These are phyloP conservation scores for Mycena amicta DNA, from an alignment of 768 basidiomycete genomes.

Conservation along the genomic window DNA sequence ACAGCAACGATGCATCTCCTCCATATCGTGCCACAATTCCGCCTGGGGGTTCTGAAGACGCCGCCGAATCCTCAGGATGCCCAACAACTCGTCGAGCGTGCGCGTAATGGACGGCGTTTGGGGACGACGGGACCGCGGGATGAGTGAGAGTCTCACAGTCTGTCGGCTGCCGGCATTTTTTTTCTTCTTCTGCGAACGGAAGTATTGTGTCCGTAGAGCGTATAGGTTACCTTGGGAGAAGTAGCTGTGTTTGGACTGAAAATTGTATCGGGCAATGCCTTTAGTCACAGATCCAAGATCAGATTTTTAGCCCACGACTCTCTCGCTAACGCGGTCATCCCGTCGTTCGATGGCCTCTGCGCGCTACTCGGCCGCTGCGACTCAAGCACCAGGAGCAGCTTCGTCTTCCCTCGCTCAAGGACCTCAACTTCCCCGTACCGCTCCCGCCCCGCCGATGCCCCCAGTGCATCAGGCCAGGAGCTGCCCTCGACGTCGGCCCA, in stretches of 20 bases:
- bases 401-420: constrained; percentile 73
- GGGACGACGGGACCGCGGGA: too few relatives aligned
- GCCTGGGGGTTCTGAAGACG: background rate
- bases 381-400: constrained; percentile 41
- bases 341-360: constrained; percentile 17
- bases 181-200: too few relatives aligned
- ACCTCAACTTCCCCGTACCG: constrained; percentile 64
- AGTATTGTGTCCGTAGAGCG: background rate
- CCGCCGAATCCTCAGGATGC: too few relatives aligned
- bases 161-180: too few relatives aligned
- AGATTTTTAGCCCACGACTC: too few relatives aligned
- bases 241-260: background rate
- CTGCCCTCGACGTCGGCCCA: constrained; percentile 28
- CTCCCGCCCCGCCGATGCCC: constrained; percentile 32
- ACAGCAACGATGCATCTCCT: background rate
- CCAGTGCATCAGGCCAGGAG: constrained; percentile 28
- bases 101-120: background rate
- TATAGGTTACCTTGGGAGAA: too few relatives aligned
- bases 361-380: constrained; percentile 13
- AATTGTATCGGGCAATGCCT: too few relatives aligned
- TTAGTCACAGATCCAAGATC: too few relatives aligned
- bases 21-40: background rate
- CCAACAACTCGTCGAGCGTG: too few relatives aligned
- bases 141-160: too few relatives aligned
- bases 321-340: constrained; percentile 1